phyloP scores from a whole-genome alignment of 2,329 filamentous ascomycete species.

The Truncatella angustata region DNA sequence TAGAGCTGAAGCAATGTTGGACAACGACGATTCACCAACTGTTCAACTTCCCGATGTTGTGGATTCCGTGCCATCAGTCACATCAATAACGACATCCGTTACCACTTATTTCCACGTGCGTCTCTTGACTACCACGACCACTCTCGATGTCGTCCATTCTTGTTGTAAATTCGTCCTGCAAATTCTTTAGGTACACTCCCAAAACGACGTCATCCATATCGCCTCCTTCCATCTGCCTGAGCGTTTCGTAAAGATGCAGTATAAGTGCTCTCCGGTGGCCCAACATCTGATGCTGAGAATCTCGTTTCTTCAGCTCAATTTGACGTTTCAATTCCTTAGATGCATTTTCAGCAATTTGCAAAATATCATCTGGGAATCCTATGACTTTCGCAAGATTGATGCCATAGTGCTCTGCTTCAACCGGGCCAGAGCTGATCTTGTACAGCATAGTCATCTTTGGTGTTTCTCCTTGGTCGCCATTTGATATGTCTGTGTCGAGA shows the following conservation, averaged over 20 bases:
- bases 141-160: conserved; percentile 68
- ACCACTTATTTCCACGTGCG: not conserved
- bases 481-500: conserved; percentile 65
- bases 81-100: too few relatives aligned
- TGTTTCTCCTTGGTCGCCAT: conserved; percentile 42
- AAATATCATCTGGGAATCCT: conserved; percentile 65
- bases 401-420: conserved; percentile 75
- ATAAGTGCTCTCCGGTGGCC: conserved; percentile 53
- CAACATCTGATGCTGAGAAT: conserved; percentile 32
- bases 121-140: not conserved
- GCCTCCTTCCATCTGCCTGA: conserved; percentile 66
- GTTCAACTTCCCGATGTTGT: too few relatives aligned
- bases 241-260: conserved; percentile 68
- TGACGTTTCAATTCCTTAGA: conserved; percentile 60
- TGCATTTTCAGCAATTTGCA: conserved; percentile 67
- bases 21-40: too few relatives aligned
- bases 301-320: conserved; percentile 56
- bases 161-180: conserved; percentile 73
- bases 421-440: conserved; percentile 70
- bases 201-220: conserved; percentile 64
- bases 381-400: conserved; percentile 76
- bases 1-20: too few relatives aligned
- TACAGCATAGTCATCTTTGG: conserved; percentile 83
- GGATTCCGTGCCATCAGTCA: too few relatives aligned
- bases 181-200: conserved; percentile 58